Conservation (phyloP, 768 basidiomycete species). For the Russula emetica region DNA sequence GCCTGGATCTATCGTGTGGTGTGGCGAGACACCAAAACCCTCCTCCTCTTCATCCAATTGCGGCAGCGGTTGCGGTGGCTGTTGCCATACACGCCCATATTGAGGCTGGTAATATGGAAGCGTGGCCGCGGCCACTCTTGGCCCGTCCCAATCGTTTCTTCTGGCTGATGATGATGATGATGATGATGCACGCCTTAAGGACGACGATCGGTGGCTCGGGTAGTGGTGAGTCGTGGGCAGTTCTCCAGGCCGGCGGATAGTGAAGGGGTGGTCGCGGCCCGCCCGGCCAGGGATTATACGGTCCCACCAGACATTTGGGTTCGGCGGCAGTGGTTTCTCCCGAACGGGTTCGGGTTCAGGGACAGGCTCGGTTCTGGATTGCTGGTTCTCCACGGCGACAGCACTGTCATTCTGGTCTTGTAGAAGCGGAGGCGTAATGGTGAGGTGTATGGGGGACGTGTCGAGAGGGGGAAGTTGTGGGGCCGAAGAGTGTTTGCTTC, state of each 20-base stretch:
- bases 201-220: not conserved
- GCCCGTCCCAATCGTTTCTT: too few relatives aligned
- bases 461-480: conserved; percentile 25
- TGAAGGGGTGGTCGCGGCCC: conserved; percentile 16
- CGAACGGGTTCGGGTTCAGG: not conserved
- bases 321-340: conserved; percentile 8
- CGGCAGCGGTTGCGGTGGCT: not conserved
- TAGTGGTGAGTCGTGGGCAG: not conserved
- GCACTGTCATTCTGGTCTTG: not conserved
- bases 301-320: conserved; percentile 4
- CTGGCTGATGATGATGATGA: not conserved
- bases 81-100: not conserved
- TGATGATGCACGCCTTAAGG: not conserved
- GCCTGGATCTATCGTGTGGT: not conserved
- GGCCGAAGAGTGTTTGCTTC: not conserved
- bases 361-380: too few relatives aligned
- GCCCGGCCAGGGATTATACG: conserved; percentile 6
- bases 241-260: conserved; percentile 1
- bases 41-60: too few relatives aligned
- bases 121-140: not conserved
- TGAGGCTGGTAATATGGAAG: not conserved
- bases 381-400: conserved; percentile 1
- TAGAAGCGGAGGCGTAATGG: conserved; percentile 1
- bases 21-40: not conserved
- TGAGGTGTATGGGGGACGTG: conserved; percentile 13